phyloP scores from a whole-genome alignment of 768 basidiomycete genomes.

The Leccinum obscurum region DNA sequence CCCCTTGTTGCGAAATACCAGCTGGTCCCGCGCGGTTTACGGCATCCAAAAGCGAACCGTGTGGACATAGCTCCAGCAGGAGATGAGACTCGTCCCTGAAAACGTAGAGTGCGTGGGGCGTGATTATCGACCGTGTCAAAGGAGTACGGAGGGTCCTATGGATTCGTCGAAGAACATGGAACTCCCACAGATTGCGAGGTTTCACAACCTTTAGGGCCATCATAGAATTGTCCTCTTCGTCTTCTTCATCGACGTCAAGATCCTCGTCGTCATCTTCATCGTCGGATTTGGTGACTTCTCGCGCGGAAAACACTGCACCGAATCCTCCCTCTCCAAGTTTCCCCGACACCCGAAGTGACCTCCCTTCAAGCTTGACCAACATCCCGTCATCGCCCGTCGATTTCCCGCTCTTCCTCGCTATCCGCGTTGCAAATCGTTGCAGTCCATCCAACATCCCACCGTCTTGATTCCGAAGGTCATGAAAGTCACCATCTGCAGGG shows the following conservation, averaged over 20 bases:
- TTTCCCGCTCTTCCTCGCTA: conserved; percentile 35
- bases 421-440: conserved; percentile 66
- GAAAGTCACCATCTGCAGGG: conserved; percentile 58
- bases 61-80: conserved; percentile 82
- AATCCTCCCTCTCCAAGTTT: conserved; percentile 98
- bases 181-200: conserved; percentile 92
- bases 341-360: conserved; percentile 67
- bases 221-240: conserved; percentile 55
- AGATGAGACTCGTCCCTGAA: conserved; percentile 90
- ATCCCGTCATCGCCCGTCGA: conserved; percentile 42
- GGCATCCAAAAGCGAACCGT: conserved; percentile 89
- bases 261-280: conserved; percentile 44
- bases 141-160: conserved; percentile 63
- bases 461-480: conserved; percentile 55
- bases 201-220: conserved; percentile 92
- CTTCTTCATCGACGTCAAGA: conserved; percentile 47
- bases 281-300: conserved; percentile 47
- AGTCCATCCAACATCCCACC: conserved; percentile 64
- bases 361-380: conserved; percentile 60
- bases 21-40: conserved; percentile 81
- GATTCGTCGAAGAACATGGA: conserved; percentile 76
- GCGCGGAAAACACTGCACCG: conserved; percentile 90
- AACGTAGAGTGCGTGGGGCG: conserved; percentile 76
- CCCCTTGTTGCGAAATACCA: conserved; percentile 78
- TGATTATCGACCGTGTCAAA: conserved; percentile 67